A percentile compares a stretch with the other conserved stretches of the same genome.
Conservation (phyloP, 352 stramenopile species). For the Phytophthora fragariaefolia region DNA sequence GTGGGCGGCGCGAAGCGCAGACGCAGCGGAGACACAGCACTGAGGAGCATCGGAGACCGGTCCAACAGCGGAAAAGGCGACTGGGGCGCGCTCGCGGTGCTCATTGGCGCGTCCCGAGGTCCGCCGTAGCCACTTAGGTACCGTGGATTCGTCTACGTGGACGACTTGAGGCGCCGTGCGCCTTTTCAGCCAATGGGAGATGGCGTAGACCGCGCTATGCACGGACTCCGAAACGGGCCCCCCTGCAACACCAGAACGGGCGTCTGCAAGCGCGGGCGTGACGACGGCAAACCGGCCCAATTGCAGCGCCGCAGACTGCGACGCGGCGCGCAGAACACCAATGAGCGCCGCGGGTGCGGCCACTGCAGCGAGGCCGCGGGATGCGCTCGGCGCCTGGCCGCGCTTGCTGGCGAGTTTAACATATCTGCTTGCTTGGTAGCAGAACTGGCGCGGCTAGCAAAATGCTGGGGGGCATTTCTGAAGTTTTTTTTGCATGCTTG, state of each 20-base stretch:
- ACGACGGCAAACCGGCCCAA: constrained; percentile 10
- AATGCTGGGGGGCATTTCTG: constrained; percentile 1
- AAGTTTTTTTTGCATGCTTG: background rate
- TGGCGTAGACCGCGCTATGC: background rate
- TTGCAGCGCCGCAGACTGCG: constrained; percentile 8
- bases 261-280: constrained; percentile 1
- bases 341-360: constrained; percentile 2
- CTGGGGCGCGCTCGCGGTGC: background rate
- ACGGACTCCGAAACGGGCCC: background rate
- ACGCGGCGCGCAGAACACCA: constrained; percentile 24
- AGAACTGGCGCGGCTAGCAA: background rate
- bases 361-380: background rate
- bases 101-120: constrained; percentile 22
- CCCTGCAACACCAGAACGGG: constrained; percentile 24
- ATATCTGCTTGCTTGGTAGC: background rate
- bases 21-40: constrained; percentile 18
- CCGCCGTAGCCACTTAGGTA: constrained; percentile 22
- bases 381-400: constrained; percentile 11
- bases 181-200: constrained; percentile 19
- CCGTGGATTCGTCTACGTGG: constrained; percentile 30
- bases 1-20: background rate
- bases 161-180: constrained; percentile 1
- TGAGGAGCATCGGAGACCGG: background rate
- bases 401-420: background rate
- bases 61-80: constrained; percentile 22